A percentile compares a stretch with the other conserved stretches of the same genome.
These are phyloP conservation scores for Termitomyces sp. DNA, from an alignment of 768 basidiomycete species.

Conservation along the genomic window DNA sequence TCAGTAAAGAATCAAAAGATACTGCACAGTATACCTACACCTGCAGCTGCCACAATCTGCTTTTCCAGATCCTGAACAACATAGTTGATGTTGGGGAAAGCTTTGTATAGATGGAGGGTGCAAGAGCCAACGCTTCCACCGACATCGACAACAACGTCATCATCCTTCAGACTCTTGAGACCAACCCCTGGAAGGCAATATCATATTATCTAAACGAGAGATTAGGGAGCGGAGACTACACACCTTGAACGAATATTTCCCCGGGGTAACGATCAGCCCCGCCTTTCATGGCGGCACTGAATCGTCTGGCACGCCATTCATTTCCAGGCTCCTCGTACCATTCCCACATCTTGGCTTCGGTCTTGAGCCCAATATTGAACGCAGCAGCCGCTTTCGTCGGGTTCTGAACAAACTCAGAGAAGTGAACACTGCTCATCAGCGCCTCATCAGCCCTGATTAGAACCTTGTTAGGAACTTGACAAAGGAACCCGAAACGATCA, in stretches of 20 bases:
- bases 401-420: slow-evolving; percentile 18
- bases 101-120: slow-evolving; percentile 25
- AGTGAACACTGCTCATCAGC: slow-evolving; percentile 12
- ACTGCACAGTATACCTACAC: slow-evolving; percentile 9
- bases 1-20: neutral
- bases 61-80: slow-evolving; percentile 33
- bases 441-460: slow-evolving; percentile 21
- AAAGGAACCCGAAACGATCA: neutral
- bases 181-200: slow-evolving; percentile 14
- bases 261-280: slow-evolving; percentile 17
- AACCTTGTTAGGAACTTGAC: neutral
- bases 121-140: slow-evolving; percentile 32
- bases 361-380: slow-evolving; percentile 23
- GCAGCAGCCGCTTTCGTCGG: slow-evolving; percentile 15
- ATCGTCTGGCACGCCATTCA: slow-evolving; percentile 20
- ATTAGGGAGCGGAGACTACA: neutral
- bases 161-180: slow-evolving; percentile 13
- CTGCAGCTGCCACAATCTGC: slow-evolving; percentile 21
- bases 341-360: slow-evolving; percentile 22
- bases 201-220: neutral
- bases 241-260: slow-evolving; percentile 18
- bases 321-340: slow-evolving; percentile 31
- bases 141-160: slow-evolving; percentile 26
- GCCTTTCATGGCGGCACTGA: slow-evolving; percentile 23
- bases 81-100: slow-evolving; percentile 26